A percentile compares a stretch with the other conserved stretches of the same genome.
Evolutionary conservation across 768 basidiomycete species (phyloP).

Genomic region (Lentinula sp.): DNA sequence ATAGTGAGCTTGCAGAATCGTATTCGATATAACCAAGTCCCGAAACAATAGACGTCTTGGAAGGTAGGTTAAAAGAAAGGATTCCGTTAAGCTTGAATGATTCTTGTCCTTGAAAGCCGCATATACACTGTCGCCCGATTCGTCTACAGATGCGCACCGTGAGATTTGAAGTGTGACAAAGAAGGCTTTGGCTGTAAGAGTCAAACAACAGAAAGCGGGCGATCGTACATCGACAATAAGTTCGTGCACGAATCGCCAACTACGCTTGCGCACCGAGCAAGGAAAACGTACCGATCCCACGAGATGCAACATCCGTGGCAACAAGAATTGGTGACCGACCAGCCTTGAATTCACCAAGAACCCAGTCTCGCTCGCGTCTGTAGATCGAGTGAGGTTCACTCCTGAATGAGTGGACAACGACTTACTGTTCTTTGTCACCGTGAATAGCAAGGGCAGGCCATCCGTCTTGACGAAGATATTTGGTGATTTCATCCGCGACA

Average conservation of each 20-base stretch:
- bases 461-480: constrained; percentile 94
- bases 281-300: constrained; percentile 92
- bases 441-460: constrained; percentile 99
- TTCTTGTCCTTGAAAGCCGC: constrained; percentile 18
- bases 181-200: constrained; percentile 9
- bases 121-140: constrained; percentile 17
- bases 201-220: neutral
- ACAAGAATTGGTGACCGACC: constrained; percentile 96
- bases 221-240: neutral
- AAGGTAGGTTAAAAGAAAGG: constrained; percentile 39
- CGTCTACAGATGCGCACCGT: constrained; percentile 31
- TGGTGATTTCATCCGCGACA: constrained; percentile 97
- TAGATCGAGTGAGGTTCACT: neutral
- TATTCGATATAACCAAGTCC: constrained; percentile 35
- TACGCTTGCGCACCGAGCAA: constrained; percentile 38
- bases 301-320: constrained; percentile 98
- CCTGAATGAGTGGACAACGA: constrained; percentile 8
- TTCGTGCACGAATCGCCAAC: neutral
- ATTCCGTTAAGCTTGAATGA: constrained; percentile 15
- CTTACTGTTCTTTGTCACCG: constrained; percentile 98
- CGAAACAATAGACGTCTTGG: constrained; percentile 32
- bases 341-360: constrained; percentile 95
- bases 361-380: constrained; percentile 99
- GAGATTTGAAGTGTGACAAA: constrained; percentile 11
- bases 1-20: constrained; percentile 11